phyloP scores from a whole-genome alignment of 768 basidiomycete species.

The Mycena metata region DNA sequence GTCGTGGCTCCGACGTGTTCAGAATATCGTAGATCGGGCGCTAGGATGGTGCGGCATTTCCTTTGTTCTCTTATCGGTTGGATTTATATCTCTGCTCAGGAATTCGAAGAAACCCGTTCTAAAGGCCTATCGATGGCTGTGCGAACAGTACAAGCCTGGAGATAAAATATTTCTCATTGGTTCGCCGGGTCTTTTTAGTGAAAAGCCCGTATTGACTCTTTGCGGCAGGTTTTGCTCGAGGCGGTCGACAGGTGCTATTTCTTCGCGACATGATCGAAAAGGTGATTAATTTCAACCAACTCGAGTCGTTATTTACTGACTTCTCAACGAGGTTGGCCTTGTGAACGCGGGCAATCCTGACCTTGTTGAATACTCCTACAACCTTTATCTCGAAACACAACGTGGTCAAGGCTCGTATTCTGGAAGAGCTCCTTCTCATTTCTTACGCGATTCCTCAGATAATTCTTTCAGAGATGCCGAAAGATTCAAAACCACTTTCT shows the following conservation, averaged over 20 bases:
- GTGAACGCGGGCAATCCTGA: conserved; percentile 36
- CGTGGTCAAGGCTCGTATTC: conserved; percentile 6
- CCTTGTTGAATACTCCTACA: conserved; percentile 31
- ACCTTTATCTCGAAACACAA: conserved; percentile 17
- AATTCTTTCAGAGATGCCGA: conserved; percentile 3
- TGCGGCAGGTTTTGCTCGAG: conserved; percentile 33
- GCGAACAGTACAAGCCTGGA: conserved; percentile 36
- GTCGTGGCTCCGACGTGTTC: conserved; percentile 7
- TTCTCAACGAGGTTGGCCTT: conserved; percentile 35
- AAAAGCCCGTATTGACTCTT: conserved; percentile 9
- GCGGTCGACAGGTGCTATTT: conserved; percentile 39
- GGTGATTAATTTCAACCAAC: conserved; percentile 1
- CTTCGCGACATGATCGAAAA: conserved; percentile 40
- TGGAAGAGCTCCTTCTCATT: not conserved
- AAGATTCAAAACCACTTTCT: conserved; percentile 33
- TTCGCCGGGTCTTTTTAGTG: not conserved
- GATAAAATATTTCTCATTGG: conserved; percentile 43
- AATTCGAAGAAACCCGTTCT: conserved; percentile 32
- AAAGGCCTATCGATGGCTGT: conserved; percentile 41
- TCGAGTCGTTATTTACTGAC: not conserved
- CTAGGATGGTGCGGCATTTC: conserved; percentile 12
- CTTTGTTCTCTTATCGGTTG: not conserved
- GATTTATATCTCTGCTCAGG: conserved; percentile 14
- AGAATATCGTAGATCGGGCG: conserved; percentile 1
- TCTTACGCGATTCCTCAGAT: not conserved